Evolutionary conservation across 371 early-diverging fungal genomes (phyloP).

Genomic region (Saksenaea oblongispora): DNA sequence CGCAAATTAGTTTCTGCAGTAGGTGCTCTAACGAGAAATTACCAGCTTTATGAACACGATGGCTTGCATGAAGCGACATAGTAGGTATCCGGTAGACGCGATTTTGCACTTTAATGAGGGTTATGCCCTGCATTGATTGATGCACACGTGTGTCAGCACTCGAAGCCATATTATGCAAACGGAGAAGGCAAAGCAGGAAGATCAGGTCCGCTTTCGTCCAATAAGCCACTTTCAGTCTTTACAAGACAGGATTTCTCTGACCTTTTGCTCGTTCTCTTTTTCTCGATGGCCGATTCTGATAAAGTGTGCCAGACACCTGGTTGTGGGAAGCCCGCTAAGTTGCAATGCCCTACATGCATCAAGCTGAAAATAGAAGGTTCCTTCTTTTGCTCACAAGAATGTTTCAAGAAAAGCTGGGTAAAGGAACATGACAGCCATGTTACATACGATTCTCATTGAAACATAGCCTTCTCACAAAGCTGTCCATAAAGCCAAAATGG

Average conservation of each 20-base stretch:
- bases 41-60: neutral
- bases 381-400: slow-evolving; percentile 88
- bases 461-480: slow-evolving; percentile 54
- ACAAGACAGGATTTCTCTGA: neutral
- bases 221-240: neutral
- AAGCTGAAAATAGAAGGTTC: slow-evolving; percentile 75
- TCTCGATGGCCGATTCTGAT: slow-evolving; percentile 16
- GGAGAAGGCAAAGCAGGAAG: neutral
- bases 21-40: neutral
- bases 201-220: neutral
- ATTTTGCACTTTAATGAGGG: slow-evolving; percentile 27
- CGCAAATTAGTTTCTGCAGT: neutral
- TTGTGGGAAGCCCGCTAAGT: slow-evolving; percentile 78
- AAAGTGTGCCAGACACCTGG: slow-evolving; percentile 58
- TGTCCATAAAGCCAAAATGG: slow-evolving; percentile 52
- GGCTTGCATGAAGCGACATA: slow-evolving; percentile 11
- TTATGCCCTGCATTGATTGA: slow-evolving; percentile 25
- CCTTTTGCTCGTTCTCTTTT: neutral
- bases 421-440: neutral
- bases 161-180: slow-evolving; percentile 4
- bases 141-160: neutral
- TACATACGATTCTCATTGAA: neutral
- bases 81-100: slow-evolving; percentile 27
- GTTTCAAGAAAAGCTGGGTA: slow-evolving; percentile 87
- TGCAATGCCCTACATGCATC: slow-evolving; percentile 90